Base-by-base conservation (phyloP, 2,329 filamentous ascomycete species). In the Fonsecaea nubica region DNA sequence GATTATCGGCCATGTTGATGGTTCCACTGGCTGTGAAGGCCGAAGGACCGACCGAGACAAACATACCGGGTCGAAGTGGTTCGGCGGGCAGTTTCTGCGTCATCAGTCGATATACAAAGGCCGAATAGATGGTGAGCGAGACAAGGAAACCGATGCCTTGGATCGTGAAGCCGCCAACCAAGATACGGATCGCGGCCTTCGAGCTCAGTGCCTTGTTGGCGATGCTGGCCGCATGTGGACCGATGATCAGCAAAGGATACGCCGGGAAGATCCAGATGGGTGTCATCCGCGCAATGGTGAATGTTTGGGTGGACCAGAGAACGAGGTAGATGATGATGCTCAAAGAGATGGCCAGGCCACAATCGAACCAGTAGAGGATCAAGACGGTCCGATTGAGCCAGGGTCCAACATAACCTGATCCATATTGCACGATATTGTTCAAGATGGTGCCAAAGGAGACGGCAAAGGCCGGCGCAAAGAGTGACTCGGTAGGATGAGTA, bases 211-310 rank as follows among this genome's bases (percentile, higher is more conserved):
- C 73, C 57, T 84, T 82, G 2, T 77, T 74, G 25, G 84, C 82
- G 12, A 89, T 75, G 6, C 84, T 87, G 18, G 85, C 85, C 4
- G 90, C 92, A 71, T 93, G 88, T 0, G 92, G 90, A 0, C 90
- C 92, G 25, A 90, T 87, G 8, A 95, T 86, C 3, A 96, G 84
- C 25, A 95, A 83, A 0, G 92, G 91, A 70, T 96, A 96, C 0
- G 90, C 91, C 0, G 92, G 92, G 71, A 95, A 95, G 62, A 94
- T 92, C 92, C 92, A 95, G 18, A 92, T 88, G 0, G 92, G 92
- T 0, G 92, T 95, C 92, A 96, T 95, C 60, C 88, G 88, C 38
- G 91, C 89, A 56, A 95, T 91, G 0, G 92, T 89, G 72, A 88
- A 89, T 2, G 85, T 87, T 66, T 86, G 85, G 0, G 86, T 89